Base-by-base conservation (phyloP, 176 grass and related monocot genomes). In the Rhynchospora tenuis region DNA sequence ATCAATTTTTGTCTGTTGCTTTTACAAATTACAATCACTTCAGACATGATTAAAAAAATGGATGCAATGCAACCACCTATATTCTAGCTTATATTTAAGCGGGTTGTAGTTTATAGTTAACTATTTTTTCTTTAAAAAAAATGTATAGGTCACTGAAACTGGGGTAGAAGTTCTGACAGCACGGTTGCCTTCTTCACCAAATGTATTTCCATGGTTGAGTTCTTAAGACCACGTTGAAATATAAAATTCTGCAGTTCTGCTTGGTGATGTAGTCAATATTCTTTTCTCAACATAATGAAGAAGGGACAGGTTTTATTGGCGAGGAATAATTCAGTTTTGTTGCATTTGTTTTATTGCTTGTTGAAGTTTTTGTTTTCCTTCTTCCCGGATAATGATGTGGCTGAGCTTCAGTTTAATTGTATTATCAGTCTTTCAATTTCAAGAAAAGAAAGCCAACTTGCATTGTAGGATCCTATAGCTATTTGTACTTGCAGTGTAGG, bases 101-200 rank as follows among this genome's bases (percentile, higher is more conserved):
- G 19, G 11, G 17, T 70, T 44, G 11, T 3, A 4, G 6, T 1
- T 69, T 67, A 43, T n/a, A 0, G 15, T 42, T 45, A 7, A 29
- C 66, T 45, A 45, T 45, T 70, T 77, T 29, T 4, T 76, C 56
- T 9, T 17, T 17, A 56, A 20, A 9, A 54, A 28, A 77, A 52
- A 19, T 54, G 9, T 76, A 16, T 86, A 99, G 96, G 96, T 99
- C 65, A 99, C 96, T 0, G 93, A 99, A 75, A 89, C 91, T 0
- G 97, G 93, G 50, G 91, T 90, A 44, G 97, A 99, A 82, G 91
- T 99, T 72, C 86, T 96, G 81, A 99, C 97, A 26, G 93, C 89
- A 79, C 76, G 91, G 17, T 87, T 95, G 68, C 89, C 88, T 11
- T 85, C 93, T 64, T 99, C 97, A 60, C 97, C 93, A 0, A 85